Base-by-base conservation (phyloP, 345 rosid species). In the Atalantia buxifolia region DNA sequence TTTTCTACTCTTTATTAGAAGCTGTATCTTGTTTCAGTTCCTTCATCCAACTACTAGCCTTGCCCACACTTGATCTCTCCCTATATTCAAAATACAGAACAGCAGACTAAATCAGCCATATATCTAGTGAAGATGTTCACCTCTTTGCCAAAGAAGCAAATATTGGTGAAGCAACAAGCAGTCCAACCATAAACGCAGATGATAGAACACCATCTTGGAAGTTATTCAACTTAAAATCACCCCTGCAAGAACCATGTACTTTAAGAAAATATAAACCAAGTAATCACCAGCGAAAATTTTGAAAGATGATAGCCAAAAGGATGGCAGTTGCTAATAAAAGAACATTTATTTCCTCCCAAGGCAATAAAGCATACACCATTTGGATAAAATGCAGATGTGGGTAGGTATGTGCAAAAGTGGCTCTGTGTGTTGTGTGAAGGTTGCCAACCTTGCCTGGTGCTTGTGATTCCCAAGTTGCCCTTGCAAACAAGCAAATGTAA, bases 141-240 rank as follows among this genome's bases (percentile, higher is more conserved):
- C 97, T 90, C 84, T 91, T 96, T 19, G 99, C 92, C 63, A 92
- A 80, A 21, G 91, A 90, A 73, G 99, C 99, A 86, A 96, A 96
- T 69, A 92, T 88, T 10, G 97, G 98, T 83, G 97, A 96, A 73
- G 97, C 91, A 55, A 96, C 69, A 25, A 96, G 97, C 84, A 96
- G 95, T 48, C 98, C 99, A 86, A 92, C 99, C 98, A 96, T 92
- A 79, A 91, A 96, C n/a, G 98, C 98, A 75, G 97, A 96, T 48
- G 99, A 96, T 42, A 96, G 83, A 62, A 91, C 90, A 79, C 99
- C 99, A 90, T 96, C 99, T 79, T 96, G 79, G 76, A 96, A 94
- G 86, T 96, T 91, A 75, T 72, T 85, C 84, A 96, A 85, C 70
- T 80, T 69, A 82, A 96, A 96, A 56, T 88, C 93, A 77, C 99